A percentile compares a stretch with the other conserved stretches of the same genome.
These are phyloP conservation scores for Blastocystis sp. DNA, from an alignment of 352 stramenopile species.

Conservation along the genomic window DNA sequence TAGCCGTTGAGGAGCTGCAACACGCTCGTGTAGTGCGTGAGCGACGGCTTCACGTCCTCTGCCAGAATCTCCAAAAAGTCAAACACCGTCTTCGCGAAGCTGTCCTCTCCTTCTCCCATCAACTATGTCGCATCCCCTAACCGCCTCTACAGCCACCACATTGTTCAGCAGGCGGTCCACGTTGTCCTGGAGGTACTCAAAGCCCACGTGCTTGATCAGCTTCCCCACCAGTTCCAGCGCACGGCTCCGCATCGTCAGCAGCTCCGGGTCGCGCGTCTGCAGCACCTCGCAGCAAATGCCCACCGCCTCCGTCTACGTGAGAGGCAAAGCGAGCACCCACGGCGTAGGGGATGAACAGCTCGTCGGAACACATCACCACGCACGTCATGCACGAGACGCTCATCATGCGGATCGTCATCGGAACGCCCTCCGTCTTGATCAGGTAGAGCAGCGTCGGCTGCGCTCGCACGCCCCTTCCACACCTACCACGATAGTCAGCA, in stretches of 20 bases:
- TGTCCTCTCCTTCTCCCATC: slow-evolving; percentile 40
- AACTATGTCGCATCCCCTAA: not conserved
- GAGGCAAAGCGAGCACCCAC: not conserved
- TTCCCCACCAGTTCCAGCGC: slow-evolving; percentile 32
- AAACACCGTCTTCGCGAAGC: slow-evolving; percentile 33
- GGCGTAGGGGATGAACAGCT: not conserved
- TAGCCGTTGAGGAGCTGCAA: slow-evolving; percentile 15
- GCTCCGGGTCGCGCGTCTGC: slow-evolving; percentile 7
- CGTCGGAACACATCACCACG: not conserved
- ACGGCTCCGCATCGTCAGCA: slow-evolving; percentile 4
- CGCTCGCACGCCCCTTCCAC: no score
- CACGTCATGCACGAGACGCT: not conserved
- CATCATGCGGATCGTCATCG: slow-evolving; percentile 1
- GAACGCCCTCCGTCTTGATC: not conserved
- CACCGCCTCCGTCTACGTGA: not conserved
- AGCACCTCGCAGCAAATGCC: not conserved
- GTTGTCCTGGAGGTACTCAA: not conserved
- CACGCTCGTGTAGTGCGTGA: not conserved
- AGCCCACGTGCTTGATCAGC: slow-evolving; percentile 26
- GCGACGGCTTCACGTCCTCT: not conserved
- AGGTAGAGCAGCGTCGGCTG: not conserved
- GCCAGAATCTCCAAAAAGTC: slow-evolving; percentile 27
- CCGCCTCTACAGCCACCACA: not conserved
- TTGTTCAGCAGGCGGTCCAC: not conserved
- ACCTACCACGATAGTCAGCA: slow-evolving; percentile 21